A percentile compares a stretch with the other conserved stretches of the same genome.
Evolutionary conservation across 2,329 filamentous ascomycete genomes (phyloP).

Genomic region (Fusarium kyushuense): DNA sequence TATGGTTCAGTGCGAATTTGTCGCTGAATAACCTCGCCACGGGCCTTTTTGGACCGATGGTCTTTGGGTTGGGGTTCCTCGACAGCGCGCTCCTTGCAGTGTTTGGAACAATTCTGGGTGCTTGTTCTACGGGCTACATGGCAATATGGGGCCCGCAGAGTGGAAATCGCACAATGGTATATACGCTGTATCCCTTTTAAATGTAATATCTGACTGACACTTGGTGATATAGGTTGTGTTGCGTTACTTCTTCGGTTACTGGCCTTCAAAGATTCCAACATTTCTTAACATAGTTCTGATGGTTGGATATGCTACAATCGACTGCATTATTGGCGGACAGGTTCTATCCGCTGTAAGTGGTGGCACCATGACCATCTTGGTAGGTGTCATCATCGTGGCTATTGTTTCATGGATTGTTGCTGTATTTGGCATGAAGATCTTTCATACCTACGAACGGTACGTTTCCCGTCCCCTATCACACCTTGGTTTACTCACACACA

Average conservation of each 20-base stretch:
- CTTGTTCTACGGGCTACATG: conserved; percentile 80
- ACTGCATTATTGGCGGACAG: conserved; percentile 83
- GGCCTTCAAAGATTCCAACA: conserved; percentile 51
- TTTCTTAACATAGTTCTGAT: conserved; percentile 66
- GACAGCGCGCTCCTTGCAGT: conserved; percentile 79
- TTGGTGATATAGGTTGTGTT: conserved; percentile 65
- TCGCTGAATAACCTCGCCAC: conserved; percentile 69
- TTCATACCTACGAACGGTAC: conserved; percentile 77
- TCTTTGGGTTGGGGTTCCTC: conserved; percentile 78
- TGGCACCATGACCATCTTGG: conserved; percentile 73
- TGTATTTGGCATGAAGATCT: conserved; percentile 64
- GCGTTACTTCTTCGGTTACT: conserved; percentile 81
- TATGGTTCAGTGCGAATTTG: conserved; percentile 61
- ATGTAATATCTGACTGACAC: conserved; percentile 28
- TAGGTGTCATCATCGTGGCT: conserved; percentile 80
- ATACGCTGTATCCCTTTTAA: neutral
- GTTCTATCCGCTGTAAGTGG: conserved; percentile 79
- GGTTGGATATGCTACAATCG: conserved; percentile 82
- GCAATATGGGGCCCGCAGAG: conserved; percentile 80
- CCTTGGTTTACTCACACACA: conserved; percentile 2
- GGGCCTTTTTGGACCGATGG: conserved; percentile 74
- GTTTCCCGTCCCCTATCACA: neutral
- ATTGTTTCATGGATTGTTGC: conserved; percentile 80
- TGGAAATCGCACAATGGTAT: conserved; percentile 79
- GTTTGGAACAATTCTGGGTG: conserved; percentile 81